Base-by-base conservation (phyloP, 352 stramenopile species). In the Phytophthora constricta region DNA sequence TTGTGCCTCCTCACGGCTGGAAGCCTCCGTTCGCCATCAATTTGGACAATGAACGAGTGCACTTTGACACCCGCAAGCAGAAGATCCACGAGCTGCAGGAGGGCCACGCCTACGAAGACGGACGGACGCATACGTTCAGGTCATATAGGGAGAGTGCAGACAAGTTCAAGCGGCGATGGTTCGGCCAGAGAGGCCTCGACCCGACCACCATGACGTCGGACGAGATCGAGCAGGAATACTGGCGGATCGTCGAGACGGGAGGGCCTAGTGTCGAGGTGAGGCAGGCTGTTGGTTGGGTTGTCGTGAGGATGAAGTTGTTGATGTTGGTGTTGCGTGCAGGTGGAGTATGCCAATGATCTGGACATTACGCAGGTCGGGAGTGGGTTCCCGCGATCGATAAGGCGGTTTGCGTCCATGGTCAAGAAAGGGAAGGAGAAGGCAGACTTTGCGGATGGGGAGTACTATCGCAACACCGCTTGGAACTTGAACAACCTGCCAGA, bases 401-500 rank as follows among this genome's bases (percentile, higher is more conserved):
- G 83, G 50, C 72, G 70, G 7, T 79, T 79, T 63, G 47, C 70
- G 10, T 76, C 75, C 4, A 58, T 68, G 9, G 8, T 43, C 10
- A 72, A 46, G 23, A 75, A 84, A 71, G 76, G 47, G 55, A 72
- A 65, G 4, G 72, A 83, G 57, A 68, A 82, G 5, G 74, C 91
- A 13, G 77, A 87, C 56, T 94, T 94, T 47, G 13, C 26, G 4
- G 68, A 86, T 27, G 77, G 71, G 0, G 65, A 84, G 50, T 95
- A 94, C 60, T 98, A 97, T 62, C 65, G 76, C 27, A 72, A 86
- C 23, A 89, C 90, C 17, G 86, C 79, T 39, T 99, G 98, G 98
- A 99, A 99, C 75, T 72, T 99, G 16, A 99, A 99, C 81, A 99
- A 99, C 69, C 87, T 99, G 17, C 96, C 98, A 0, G 91, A 94